These are phyloP conservation scores for Cadophora malorum DNA, from an alignment of 2,329 filamentous ascomycete genomes.

Conservation along the genomic window DNA sequence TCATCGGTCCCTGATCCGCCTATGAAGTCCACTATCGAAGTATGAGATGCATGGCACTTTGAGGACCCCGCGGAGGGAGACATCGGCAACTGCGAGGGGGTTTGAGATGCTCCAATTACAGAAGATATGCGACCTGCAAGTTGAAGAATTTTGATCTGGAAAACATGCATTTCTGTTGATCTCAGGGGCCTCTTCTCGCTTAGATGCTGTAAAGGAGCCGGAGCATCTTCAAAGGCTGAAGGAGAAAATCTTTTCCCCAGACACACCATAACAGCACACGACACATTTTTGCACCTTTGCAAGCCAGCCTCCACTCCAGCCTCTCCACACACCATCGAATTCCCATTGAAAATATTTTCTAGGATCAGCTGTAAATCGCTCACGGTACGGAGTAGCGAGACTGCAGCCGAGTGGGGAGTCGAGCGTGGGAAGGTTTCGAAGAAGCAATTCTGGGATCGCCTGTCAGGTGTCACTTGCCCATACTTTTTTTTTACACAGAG, in stretches of 20 bases:
- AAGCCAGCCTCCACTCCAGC: background rate
- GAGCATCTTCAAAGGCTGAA: background rate
- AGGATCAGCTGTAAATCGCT: constrained; percentile 25
- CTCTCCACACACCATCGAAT: constrained; percentile 21
- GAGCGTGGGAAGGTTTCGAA: constrained; percentile 10
- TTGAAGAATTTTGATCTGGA: constrained; percentile 9
- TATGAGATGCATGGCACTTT: constrained; percentile 3
- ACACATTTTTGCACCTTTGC: constrained; percentile 22
- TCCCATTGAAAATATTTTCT: constrained; percentile 35
- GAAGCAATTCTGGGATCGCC: constrained; percentile 17
- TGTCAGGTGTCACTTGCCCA: constrained; percentile 11
- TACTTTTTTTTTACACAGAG: background rate
- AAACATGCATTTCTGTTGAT: background rate
- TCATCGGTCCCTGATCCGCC: constrained; percentile 10
- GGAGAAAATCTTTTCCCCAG: constrained; percentile 3
- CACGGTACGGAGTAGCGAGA: constrained; percentile 14
- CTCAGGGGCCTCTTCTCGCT: background rate
- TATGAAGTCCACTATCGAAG: background rate
- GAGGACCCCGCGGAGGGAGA: constrained; percentile 25
- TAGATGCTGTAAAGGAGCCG: background rate
- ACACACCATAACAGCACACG: constrained; percentile 13
- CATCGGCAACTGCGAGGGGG: background rate
- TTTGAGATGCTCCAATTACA: constrained; percentile 7
- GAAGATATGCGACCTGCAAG: background rate
- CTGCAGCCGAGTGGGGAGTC: constrained; percentile 19